A percentile compares a stretch with the other conserved stretches of the same genome.
These are phyloP conservation scores for Acer yangbiense DNA, from an alignment of 345 rosid genomes.

Conservation along the genomic window DNA sequence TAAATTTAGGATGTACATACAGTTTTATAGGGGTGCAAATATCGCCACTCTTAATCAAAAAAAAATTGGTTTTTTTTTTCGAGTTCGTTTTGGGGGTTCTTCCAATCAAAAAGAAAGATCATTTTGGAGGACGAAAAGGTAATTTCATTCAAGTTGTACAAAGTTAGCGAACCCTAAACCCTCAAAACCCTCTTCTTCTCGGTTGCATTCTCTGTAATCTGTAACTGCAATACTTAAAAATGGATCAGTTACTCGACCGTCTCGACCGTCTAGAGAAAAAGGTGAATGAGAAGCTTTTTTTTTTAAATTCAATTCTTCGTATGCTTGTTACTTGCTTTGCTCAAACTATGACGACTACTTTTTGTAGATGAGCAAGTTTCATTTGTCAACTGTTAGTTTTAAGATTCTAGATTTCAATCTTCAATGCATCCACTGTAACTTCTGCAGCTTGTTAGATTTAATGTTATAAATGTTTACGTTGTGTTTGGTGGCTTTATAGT, in stretches of 20 bases:
- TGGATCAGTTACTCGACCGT: neutral
- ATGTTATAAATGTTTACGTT: neutral
- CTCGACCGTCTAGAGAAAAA: slow-evolving; percentile 11
- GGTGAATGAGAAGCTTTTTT: neutral
- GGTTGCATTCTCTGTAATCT: neutral
- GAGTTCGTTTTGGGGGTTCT: too few relatives aligned
- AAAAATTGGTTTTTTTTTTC: too few relatives aligned
- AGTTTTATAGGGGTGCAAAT: too few relatives aligned
- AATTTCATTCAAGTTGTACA: too few relatives aligned
- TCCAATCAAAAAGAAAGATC: too few relatives aligned
- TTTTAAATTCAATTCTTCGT: neutral
- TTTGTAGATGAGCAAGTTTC: neutral
- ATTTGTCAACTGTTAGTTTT: neutral
- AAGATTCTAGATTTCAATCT: neutral
- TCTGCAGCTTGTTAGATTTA: neutral
- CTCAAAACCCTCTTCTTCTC: neutral
- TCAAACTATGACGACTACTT: neutral
- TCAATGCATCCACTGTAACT: neutral
- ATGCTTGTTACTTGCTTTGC: neutral
- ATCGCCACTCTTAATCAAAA: too few relatives aligned
- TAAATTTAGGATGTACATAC: too few relatives aligned
- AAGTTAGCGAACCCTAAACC: too few relatives aligned
- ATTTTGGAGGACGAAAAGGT: too few relatives aligned
- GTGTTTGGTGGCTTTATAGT: neutral
- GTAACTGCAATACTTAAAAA: neutral